Percentiles rank a stretch among this genome's conserved stretches.
Conservation (phyloP, 345 rosid species). For the Physaria fendleri region DNA sequence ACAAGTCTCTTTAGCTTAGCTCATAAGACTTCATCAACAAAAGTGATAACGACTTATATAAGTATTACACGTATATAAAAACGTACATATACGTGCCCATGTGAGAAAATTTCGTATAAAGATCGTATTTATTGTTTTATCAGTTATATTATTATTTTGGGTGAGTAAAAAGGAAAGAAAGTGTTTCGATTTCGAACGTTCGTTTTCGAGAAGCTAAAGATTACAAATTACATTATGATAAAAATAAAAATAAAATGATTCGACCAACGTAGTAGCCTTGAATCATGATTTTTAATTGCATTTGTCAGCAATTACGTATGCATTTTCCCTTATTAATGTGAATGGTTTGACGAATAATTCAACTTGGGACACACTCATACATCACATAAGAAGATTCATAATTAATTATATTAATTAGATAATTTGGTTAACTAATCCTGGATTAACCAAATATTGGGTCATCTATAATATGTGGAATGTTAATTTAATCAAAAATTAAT, state of each 20-base stretch:
- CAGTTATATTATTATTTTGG: not conserved
- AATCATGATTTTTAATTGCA: not conserved
- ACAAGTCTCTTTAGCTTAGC: constrained; percentile 14
- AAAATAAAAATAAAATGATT: not conserved
- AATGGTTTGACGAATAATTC: constrained; percentile 10
- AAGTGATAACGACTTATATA: constrained; percentile 11
- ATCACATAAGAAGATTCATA: not conserved
- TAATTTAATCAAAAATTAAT: too few species aligned
- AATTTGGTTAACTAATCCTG: too few species aligned
- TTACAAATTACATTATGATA: not conserved
- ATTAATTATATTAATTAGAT: not conserved
- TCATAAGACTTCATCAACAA: constrained; percentile 19
- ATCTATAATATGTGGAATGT: too few species aligned
- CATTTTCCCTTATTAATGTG: constrained; percentile 20
- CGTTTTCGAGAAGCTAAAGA: constrained; percentile 22
- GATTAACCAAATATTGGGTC: too few species aligned
- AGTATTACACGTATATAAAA: constrained; percentile 2
- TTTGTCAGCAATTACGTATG: constrained; percentile 29
- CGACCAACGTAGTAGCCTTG: constrained; percentile 13
- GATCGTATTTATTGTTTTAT: constrained; percentile 13
- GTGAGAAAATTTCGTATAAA: not conserved
- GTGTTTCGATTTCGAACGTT: constrained; percentile 10
- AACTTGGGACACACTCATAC: constrained; percentile 5
- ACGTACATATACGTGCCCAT: constrained; percentile 7
- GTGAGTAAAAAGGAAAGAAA: not conserved